Evolutionary conservation across 2,329 filamentous ascomycete species (phyloP).

Genomic region (Hymenotorrendiella dingleyae): DNA sequence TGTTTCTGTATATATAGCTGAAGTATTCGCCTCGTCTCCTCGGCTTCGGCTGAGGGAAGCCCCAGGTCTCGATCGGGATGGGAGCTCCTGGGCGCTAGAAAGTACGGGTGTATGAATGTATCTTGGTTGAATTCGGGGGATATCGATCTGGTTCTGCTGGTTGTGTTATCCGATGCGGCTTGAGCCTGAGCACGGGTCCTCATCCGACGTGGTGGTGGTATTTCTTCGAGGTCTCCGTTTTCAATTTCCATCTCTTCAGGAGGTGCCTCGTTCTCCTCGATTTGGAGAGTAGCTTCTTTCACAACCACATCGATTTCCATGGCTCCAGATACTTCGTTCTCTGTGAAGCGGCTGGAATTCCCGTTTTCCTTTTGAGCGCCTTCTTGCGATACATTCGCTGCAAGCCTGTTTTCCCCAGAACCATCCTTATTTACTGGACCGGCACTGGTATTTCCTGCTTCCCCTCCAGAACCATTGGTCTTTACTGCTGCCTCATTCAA

Average conservation of each 20-base stretch:
- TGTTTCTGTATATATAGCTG: constrained; percentile 79
- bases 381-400: background rate
- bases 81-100: constrained; percentile 56
- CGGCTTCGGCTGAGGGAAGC: constrained; percentile 67
- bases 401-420: background rate
- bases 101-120: constrained; percentile 68
- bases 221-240: constrained; percentile 33
- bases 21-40: constrained; percentile 68
- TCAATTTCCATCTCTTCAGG: constrained; percentile 14
- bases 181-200: constrained; percentile 48
- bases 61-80: constrained; percentile 65
- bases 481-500: background rate
- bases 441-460: background rate
- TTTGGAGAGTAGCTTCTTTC: background rate
- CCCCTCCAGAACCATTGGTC: background rate
- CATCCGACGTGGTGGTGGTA: constrained; percentile 44
- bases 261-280: background rate
- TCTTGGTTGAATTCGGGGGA: constrained; percentile 41
- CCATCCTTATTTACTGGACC: background rate
- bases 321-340: background rate
- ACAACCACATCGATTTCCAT: constrained; percentile 2
- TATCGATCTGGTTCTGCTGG: constrained; percentile 29
- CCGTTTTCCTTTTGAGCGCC: constrained; percentile 1
- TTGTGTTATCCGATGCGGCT: constrained; percentile 33
- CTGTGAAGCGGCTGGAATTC: constrained; percentile 1